Base-by-base conservation (phyloP, 2,329 filamentous ascomycete genomes). In the Cercospora brassicicola region DNA sequence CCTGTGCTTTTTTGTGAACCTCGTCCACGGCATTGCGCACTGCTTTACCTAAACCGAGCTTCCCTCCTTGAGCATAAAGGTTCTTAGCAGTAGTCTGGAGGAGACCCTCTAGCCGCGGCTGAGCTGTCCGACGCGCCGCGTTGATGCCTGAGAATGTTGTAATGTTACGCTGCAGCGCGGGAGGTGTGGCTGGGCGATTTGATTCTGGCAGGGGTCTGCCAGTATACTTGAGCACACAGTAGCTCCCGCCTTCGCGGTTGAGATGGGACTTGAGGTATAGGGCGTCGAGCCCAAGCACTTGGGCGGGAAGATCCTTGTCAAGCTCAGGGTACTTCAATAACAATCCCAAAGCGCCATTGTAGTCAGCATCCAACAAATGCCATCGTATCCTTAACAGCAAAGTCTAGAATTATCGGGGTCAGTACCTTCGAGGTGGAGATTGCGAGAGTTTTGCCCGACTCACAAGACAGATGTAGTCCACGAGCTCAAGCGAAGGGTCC, bases 351-450 rank as follows among this genome's bases (percentile, higher is more conserved):
- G 92, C 94, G 39, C 88, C 87, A 1, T 95, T 94, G 76, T 97
- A 97, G 78, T 98, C 94, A 11, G 92, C 89, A 70, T 92, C 88
- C 28, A 98, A 82, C 39, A 99, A 82, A 73, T 94, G 88, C 94
- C 94, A 97, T 66, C 94, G 88, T 73, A 98, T 93, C 61, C 95
- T 88, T 56, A 99, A 83, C 26, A 99, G 83, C 94, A 99, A 98
- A 5, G 93, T 64, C 62, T 64, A 33, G 51, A 13, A 59, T 36
- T 11, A 15, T 55, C 33, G 23, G 9, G n/a, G 39, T 62, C 39
- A 57, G 55, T 30, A 9, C 15, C 23, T 10, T 36, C n/a, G 13
- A 4, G 55, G 28, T 20, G 55, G 28, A 33, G 30, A 33, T 18
- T 33, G 55, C 55, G 28, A 33, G 10, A 39, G 11, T 39, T 18